Percentiles rank a stretch among this genome's conserved stretches.
These are phyloP conservation scores for Daldinia eschscholtzii DNA, from an alignment of 2,329 filamentous ascomycete species.

Conservation along the genomic window DNA sequence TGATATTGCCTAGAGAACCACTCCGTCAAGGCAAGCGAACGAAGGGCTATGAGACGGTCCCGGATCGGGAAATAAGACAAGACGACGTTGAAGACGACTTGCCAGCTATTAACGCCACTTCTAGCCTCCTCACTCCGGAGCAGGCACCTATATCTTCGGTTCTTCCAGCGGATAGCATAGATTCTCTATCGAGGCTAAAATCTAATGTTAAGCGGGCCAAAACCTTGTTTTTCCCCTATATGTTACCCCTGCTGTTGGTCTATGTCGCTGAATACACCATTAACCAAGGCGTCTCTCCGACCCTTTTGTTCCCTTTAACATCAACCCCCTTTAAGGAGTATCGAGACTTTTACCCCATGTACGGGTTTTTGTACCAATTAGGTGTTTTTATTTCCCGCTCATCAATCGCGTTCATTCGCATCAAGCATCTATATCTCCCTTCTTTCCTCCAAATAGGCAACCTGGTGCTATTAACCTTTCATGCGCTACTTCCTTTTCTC, in stretches of 20 bases:
- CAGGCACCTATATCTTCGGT: slow-evolving; percentile 57
- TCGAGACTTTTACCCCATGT: slow-evolving; percentile 93
- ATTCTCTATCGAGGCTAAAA: slow-evolving; percentile 53
- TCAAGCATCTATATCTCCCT: slow-evolving; percentile 84
- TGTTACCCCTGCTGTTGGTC: slow-evolving; percentile 91
- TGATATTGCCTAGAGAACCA: slow-evolving; percentile 77
- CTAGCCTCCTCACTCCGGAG: slow-evolving; percentile 63
- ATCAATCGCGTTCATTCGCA: slow-evolving; percentile 86
- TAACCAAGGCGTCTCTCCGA: slow-evolving; percentile 93
- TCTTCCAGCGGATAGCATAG: slow-evolving; percentile 53
- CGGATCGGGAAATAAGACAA: slow-evolving; percentile 57
- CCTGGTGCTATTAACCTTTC: slow-evolving; percentile 76
- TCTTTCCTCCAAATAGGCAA: slow-evolving; percentile 87
- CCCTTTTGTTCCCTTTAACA: slow-evolving; percentile 84
- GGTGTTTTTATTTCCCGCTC: slow-evolving; percentile 96
- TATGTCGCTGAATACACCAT: slow-evolving; percentile 98
- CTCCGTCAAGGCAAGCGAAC: slow-evolving; percentile 62
- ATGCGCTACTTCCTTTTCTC: slow-evolving; percentile 84
- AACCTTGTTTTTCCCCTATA: slow-evolving; percentile 80
- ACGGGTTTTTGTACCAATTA: slow-evolving; percentile 93
- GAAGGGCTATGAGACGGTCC: slow-evolving; percentile 68
- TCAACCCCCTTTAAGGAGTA: slow-evolving; percentile 83
- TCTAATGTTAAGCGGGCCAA: slow-evolving; percentile 74
- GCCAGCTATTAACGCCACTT: slow-evolving; percentile 58
- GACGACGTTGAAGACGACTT: slow-evolving; percentile 54